Evolutionary conservation across 2,329 filamentous ascomycete species (phyloP).

Genomic region (Botrytis fragariae): DNA sequence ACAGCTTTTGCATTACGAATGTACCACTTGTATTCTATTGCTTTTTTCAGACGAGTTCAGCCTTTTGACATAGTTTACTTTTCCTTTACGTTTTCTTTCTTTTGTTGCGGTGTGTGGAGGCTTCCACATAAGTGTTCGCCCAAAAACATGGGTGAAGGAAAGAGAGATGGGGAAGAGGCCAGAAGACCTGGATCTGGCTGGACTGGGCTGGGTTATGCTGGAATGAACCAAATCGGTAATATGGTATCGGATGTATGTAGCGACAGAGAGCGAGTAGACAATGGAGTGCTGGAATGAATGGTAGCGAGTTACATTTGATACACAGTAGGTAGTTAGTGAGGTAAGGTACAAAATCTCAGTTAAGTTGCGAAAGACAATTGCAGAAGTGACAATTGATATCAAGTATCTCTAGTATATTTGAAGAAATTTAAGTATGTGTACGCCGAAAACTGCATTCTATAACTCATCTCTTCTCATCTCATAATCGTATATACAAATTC

Average conservation of each 20-base stretch:
- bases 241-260: neutral
- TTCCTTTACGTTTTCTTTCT: neutral
- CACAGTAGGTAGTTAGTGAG: neutral
- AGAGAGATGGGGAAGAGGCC: neutral
- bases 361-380: neutral
- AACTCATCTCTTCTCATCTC: neutral
- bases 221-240: neutral
- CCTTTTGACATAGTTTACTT: neutral
- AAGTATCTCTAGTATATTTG: neutral
- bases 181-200: neutral
- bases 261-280: neutral
- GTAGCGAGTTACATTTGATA: neutral
- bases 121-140: neutral
- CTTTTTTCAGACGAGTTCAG: neutral
- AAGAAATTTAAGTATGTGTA: neutral
- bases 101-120: neutral
- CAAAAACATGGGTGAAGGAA: neutral
- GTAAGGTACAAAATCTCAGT: neutral
- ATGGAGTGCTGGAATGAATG: neutral
- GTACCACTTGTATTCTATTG: conserved; percentile 17
- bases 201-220: neutral
- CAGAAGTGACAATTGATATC: neutral
- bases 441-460: neutral
- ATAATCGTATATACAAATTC: conserved; percentile 5
- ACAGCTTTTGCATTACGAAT: neutral